phyloP scores from a whole-genome alignment of 2,329 filamentous ascomycete species.

The Aspergillus fumigatiaffinis region DNA sequence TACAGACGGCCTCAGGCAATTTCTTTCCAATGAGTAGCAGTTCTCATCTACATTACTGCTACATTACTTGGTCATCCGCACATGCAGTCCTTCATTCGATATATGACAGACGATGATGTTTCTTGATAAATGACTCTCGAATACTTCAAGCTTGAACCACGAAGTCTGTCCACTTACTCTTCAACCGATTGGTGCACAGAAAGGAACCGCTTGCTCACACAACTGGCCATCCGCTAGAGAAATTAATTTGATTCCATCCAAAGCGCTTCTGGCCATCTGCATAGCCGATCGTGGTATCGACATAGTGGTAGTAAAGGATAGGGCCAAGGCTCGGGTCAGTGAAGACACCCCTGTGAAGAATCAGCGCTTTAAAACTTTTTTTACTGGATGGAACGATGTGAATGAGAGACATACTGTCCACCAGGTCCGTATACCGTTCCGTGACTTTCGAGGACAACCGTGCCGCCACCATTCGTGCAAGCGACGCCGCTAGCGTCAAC shows the following conservation, averaged over 20 bases:
- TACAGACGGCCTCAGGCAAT: not conserved
- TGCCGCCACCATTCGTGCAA: constrained; percentile 58
- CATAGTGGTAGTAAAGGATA: constrained; percentile 59
- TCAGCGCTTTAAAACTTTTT: not conserved
- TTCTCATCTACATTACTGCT: not conserved
- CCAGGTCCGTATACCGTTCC: constrained; percentile 61
- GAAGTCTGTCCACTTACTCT: too few species aligned
- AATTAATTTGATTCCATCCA: constrained; percentile 42
- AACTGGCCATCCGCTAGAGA: constrained; percentile 39
- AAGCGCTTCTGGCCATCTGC: constrained; percentile 43
- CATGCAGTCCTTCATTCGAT: not conserved
- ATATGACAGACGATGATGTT: not conserved
- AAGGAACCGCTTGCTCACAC: constrained; percentile 17
- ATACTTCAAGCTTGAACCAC: not conserved
- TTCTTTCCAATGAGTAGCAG: not conserved
- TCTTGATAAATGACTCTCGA: not conserved
- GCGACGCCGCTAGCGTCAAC: constrained; percentile 51
- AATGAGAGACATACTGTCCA: constrained; percentile 52
- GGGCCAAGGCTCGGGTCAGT: constrained; percentile 37
- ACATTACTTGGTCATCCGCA: not conserved
- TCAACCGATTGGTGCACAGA: too few species aligned
- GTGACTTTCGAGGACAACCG: constrained; percentile 57
- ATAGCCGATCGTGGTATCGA: constrained; percentile 50
- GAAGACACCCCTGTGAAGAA: constrained; percentile 19
- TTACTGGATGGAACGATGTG: not conserved